Percentiles rank a stretch among this genome's conserved stretches.
Conservation (phyloP, 495 filamentous ascomycete genomes). For the Neurospora sp. region DNA sequence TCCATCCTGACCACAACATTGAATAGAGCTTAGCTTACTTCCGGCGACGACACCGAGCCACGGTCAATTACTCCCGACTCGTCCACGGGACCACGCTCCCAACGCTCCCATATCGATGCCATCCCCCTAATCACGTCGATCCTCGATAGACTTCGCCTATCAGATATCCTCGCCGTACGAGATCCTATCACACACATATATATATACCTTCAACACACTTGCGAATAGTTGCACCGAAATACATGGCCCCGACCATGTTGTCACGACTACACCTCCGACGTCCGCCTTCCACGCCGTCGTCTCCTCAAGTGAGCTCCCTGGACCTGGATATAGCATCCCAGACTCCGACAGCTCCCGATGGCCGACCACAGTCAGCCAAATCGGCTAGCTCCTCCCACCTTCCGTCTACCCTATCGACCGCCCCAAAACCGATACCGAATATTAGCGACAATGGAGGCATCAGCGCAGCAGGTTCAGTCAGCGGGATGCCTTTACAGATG, state of each 20-base stretch:
- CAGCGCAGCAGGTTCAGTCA: conserved; percentile 23
- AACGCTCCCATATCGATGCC: background rate
- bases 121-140: background rate
- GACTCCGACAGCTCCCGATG: conserved; percentile 26
- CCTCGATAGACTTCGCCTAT: background rate
- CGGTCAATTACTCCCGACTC: background rate
- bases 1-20: background rate
- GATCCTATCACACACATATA: background rate
- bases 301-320: conserved; percentile 30
- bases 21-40: background rate
- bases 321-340: conserved; percentile 27
- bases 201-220: background rate
- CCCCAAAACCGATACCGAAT: conserved; percentile 12
- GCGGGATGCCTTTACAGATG: conserved; percentile 31
- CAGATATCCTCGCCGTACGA: background rate
- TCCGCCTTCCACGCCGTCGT: conserved; percentile 41
- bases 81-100: background rate
- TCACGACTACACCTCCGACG: conserved; percentile 46
- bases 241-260: conserved; percentile 30
- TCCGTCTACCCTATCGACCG: conserved; percentile 23
- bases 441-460: conserved; percentile 18
- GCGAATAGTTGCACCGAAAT: background rate
- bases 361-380: conserved; percentile 30
- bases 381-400: conserved; percentile 24
- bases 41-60: background rate